Conservation (phyloP, 2,329 filamentous ascomycete genomes). For the Paracorniculantispora psalliotae region DNA sequence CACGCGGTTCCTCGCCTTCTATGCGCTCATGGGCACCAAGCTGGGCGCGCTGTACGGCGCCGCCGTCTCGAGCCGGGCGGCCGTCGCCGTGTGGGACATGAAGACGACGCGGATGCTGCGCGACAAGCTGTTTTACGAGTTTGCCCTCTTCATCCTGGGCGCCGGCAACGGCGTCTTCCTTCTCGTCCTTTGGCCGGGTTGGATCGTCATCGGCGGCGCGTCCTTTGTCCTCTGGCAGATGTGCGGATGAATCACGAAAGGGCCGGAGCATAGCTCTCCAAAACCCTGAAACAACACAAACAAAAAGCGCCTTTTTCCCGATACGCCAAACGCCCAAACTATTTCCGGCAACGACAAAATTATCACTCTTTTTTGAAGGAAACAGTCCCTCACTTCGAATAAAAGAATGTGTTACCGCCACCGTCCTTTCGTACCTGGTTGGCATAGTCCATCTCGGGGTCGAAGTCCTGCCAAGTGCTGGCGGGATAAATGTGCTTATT, state of each 20-base stretch:
- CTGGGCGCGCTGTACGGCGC: constrained; percentile 26
- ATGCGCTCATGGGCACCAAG: constrained; percentile 24
- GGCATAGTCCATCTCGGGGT: constrained; percentile 81
- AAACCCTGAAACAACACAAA: background rate
- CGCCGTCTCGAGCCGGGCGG: constrained; percentile 25
- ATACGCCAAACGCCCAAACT: background rate
- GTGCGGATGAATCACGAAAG: constrained; percentile 24
- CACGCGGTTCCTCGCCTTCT: constrained; percentile 22
- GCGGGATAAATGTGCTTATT: constrained; percentile 99
- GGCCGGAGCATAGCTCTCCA: too few relatives aligned
- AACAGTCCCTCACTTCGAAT: constrained; percentile 40
- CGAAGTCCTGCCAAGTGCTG: constrained; percentile 92
- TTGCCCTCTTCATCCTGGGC: constrained; percentile 47
- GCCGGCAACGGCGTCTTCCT: constrained; percentile 44
- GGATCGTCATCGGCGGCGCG: constrained; percentile 41
- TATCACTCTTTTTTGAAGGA: background rate
- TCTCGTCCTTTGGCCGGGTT: constrained; percentile 54
- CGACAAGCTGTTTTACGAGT: constrained; percentile 47
- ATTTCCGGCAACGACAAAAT: background rate
- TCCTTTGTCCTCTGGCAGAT: constrained; percentile 30
- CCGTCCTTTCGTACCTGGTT: constrained; percentile 73
- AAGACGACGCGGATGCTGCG: constrained; percentile 32
- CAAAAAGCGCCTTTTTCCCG: background rate
- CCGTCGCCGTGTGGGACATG: constrained; percentile 33
- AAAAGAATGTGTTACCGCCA: constrained; percentile 92